A percentile compares a stretch with the other conserved stretches of the same genome.
These are phyloP conservation scores for Hyaloscypha hepaticicola DNA, from an alignment of 495 filamentous ascomycete genomes.

Conservation along the genomic window DNA sequence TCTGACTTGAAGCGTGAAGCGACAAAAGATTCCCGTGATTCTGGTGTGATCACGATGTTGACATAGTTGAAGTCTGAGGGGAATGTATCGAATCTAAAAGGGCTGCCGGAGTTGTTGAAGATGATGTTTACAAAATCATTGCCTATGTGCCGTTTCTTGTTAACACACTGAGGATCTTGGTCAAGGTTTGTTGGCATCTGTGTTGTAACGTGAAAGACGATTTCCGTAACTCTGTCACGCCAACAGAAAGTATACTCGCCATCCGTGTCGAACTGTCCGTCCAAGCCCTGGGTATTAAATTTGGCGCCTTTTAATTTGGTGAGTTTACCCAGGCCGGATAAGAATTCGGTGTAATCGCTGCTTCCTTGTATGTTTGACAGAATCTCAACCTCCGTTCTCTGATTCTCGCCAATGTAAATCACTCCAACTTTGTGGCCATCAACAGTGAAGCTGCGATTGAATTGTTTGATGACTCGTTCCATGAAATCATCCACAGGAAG, in stretches of 20 bases:
- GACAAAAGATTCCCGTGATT: conserved; percentile 63
- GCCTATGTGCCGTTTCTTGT: conserved; percentile 93
- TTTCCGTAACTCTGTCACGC: conserved; percentile 91
- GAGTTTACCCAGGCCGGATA: conserved; percentile 76
- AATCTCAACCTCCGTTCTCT: conserved; percentile 78
- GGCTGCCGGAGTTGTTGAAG: conserved; percentile 88
- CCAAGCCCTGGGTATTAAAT: conserved; percentile 94
- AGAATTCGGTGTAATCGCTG: conserved; percentile 79
- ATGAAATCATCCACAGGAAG: conserved; percentile 80
- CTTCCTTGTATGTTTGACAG: conserved; percentile 81
- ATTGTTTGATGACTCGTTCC: conserved; percentile 70
- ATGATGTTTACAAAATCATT: conserved; percentile 99
- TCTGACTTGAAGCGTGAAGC: conserved; percentile 42
- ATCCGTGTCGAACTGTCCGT: conserved; percentile 69
- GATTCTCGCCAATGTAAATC: conserved; percentile 83
- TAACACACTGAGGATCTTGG: conserved; percentile 68
- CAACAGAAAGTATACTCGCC: conserved; percentile 87
- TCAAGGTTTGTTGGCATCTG: conserved; percentile 91
- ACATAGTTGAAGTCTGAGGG: conserved; percentile 92
- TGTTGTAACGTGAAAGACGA: conserved; percentile 92
- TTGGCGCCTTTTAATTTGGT: conserved; percentile 74
- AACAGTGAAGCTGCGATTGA: conserved; percentile 87
- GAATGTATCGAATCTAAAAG: conserved; percentile 89
- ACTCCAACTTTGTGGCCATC: conserved; percentile 96
- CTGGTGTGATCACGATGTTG: conserved; percentile 92